Conservation (phyloP, 2,329 filamentous ascomycete genomes). For the Exophiala dermatitidis region DNA sequence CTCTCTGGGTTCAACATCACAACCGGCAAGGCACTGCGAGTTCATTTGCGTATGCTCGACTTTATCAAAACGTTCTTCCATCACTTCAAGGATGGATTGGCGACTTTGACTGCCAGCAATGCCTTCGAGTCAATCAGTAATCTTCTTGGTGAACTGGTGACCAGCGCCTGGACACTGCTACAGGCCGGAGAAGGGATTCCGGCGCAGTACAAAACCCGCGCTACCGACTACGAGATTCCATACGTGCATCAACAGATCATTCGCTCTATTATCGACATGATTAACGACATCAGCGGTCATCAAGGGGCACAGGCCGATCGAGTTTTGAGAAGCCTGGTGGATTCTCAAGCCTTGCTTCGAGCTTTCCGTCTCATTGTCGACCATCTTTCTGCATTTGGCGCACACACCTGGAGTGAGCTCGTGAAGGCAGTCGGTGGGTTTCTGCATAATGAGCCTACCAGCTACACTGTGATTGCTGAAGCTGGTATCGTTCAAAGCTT, state of each 20-base stretch:
- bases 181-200: conserved; percentile 65
- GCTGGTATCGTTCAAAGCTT: conserved; percentile 83
- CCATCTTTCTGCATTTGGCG: conserved; percentile 73
- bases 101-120: conserved; percentile 69
- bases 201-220: conserved; percentile 63
- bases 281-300: conserved; percentile 88
- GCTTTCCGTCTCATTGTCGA: conserved; percentile 76
- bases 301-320: conserved; percentile 79
- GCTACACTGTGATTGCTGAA: conserved; percentile 91
- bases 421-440: conserved; percentile 90
- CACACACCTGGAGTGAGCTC: conserved; percentile 90
- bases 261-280: conserved; percentile 90
- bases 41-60: conserved; percentile 73
- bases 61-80: conserved; percentile 88
- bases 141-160: conserved; percentile 71
- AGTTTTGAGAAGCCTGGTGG: conserved; percentile 83
- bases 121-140: conserved; percentile 89
- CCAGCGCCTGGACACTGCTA: conserved; percentile 60
- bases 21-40: conserved; percentile 71
- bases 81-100: conserved; percentile 75
- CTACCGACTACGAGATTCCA: conserved; percentile 87
- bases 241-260: conserved; percentile 90
- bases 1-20: conserved; percentile 81
- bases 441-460: conserved; percentile 97
- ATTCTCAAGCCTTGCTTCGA: conserved; percentile 75